A percentile compares a stretch with the other conserved stretches of the same genome.
Conservation (phyloP, 1,284 basidiomycete genomes). For the Fomes fomentarius region DNA sequence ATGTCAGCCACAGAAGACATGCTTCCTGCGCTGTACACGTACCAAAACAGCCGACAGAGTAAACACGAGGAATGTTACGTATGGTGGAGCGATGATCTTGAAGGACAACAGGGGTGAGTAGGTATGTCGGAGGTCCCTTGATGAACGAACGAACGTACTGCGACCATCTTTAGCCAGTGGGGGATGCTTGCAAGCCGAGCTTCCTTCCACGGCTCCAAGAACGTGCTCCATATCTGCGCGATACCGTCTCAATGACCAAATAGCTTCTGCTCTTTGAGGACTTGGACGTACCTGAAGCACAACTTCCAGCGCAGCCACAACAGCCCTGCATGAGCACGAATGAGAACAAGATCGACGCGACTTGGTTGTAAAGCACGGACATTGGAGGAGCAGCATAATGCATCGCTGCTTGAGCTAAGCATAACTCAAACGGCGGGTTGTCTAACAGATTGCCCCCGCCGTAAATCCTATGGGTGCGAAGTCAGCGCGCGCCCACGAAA, state of each 20-base stretch:
- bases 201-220: constrained; percentile 30
- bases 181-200: constrained; percentile 19
- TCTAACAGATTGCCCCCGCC: constrained; percentile 29
- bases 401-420: constrained; percentile 54
- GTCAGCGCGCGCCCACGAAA: not conserved
- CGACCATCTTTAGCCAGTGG: constrained; percentile 15
- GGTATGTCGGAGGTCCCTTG: not conserved
- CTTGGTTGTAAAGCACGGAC: constrained; percentile 39
- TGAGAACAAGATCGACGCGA: not conserved
- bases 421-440: constrained; percentile 35
- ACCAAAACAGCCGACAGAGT: constrained; percentile 23
- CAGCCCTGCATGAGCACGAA: constrained; percentile 40
- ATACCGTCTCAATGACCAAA: not conserved
- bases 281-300: constrained; percentile 47
- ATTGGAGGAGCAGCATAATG: constrained; percentile 56
- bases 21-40: not conserved
- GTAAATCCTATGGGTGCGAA: constrained; percentile 38
- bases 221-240: constrained; percentile 48
- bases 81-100: constrained; percentile 43
- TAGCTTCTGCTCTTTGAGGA: too few species aligned
- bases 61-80: constrained; percentile 37
- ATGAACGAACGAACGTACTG: constrained; percentile 9
- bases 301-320: constrained; percentile 48
- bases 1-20: not conserved
- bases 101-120: not conserved